phyloP scores from a whole-genome alignment of 441 rosid genomes.

The Jatropha multifida region DNA sequence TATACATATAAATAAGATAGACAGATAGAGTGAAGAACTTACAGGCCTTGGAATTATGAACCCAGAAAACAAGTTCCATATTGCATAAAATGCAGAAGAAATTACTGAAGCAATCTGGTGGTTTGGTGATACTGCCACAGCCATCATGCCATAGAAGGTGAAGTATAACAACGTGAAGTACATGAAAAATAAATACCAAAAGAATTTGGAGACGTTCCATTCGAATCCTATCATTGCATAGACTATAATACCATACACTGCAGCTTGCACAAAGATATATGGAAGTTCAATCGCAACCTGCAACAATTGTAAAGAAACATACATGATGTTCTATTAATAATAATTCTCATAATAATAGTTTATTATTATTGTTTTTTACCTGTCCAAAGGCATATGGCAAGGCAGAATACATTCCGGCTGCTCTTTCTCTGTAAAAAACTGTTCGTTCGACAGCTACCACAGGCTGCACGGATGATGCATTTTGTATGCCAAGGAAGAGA shows the following conservation, averaged over 20 bases:
- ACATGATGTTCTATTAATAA: background rate
- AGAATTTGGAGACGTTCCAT: conserved; percentile 54
- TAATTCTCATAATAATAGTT: background rate
- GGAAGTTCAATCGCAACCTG: conserved; percentile 72
- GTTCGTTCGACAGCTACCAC: conserved; percentile 56
- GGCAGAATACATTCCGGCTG: conserved; percentile 76
- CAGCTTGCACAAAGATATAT: conserved; percentile 53
- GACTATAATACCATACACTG: conserved; percentile 52
- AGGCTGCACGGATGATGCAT: conserved; percentile 59
- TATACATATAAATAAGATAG: background rate
- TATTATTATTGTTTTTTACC: conserved; percentile 10
- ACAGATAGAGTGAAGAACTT: conserved; percentile 18
- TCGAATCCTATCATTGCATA: conserved; percentile 71
- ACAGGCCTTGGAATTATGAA: conserved; percentile 67
- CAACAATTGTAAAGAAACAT: background rate
- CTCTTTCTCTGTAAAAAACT: conserved; percentile 70
- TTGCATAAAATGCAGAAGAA: conserved; percentile 50
- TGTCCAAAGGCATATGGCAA: conserved; percentile 62
- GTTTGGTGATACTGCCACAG: conserved; percentile 70
- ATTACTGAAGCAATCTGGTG: conserved; percentile 55
- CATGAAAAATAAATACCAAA: conserved; percentile 74
- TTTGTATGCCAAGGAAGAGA: conserved; percentile 64
- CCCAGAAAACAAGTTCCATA: conserved; percentile 81
- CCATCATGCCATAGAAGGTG: conserved; percentile 83
- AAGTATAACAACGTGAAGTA: conserved; percentile 67